Conservation (phyloP, 2,329 filamentous ascomycete species). For the Aspergillus candidus region DNA sequence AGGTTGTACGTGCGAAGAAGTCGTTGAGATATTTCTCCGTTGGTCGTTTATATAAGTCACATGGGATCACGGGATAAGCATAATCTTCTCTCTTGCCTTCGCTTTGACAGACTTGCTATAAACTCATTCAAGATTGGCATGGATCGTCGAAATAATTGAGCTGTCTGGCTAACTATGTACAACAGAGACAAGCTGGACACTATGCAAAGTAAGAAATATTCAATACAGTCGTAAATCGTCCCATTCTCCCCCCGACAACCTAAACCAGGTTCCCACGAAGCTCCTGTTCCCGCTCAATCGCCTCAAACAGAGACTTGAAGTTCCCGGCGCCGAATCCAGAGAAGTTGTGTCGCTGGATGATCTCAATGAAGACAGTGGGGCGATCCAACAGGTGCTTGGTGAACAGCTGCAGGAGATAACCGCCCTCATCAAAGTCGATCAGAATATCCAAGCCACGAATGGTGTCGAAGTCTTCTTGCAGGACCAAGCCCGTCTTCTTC, state of each 20-base stretch:
- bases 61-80: no score
- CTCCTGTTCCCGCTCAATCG: conserved; percentile 88
- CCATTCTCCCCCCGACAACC: neutral
- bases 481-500: conserved; percentile 52
- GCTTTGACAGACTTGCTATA: no score
- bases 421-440: conserved; percentile 90
- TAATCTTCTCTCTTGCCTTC: no score
- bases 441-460: conserved; percentile 76
- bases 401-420: conserved; percentile 72
- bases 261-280: conserved; percentile 67
- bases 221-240: neutral
- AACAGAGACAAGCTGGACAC: neutral
- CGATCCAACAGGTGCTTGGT: conserved; percentile 89
- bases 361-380: conserved; percentile 92
- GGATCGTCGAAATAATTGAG: no score
- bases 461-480: conserved; percentile 74
- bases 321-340: conserved; percentile 91
- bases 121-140: no score
- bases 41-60: no score
- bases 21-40: no score
- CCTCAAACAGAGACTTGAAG: conserved; percentile 92
- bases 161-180: no score
- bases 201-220: neutral
- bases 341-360: conserved; percentile 88
- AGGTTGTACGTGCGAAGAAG: no score